Evolutionary conservation across 1,139 yeast genomes (phyloP), one percentile per base, ranked within the genome.

Genomic region (Meyerozyma athensensis): DNA sequence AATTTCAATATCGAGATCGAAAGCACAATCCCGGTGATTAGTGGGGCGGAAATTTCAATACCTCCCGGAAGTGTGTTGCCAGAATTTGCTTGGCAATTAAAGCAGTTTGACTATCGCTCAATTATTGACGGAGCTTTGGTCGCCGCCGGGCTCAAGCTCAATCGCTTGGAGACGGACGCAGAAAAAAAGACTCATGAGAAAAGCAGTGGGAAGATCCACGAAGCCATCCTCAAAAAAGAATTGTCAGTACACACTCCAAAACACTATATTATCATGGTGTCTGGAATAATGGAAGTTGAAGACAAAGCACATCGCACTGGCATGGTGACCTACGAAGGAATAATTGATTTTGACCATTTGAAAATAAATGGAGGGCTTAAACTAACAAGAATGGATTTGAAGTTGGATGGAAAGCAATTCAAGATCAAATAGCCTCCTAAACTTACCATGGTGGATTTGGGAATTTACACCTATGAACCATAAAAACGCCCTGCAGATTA

Each of bases 321-420:
- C 1, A 39, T 39, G 1, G 41, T 61, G 6, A 21, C 33, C 4
- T 65, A 62, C 44, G 37, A 41, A n/a, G 72, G 69, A 0, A 39
- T 44, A n/a, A 47, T 65, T 24, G 71, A 65, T 41, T 53, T 57
- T 35, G 58, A 59, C 42, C 71, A 65, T 39, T 40, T 59, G 28
- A 46, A 50, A 37, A 56, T 64, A 30, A 58, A 61, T 42, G 43
- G 61, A 26, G 72, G 72, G 1, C 54, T 63, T 14, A 59, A 58
- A 35, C 45, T 65, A 7, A 39, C 40, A 4, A 30, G 30, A n/a
- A 33, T 45, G 40, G 38, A 42, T 9, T 26, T 46, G 5, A 21
- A n/a, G 20, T 8, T 18, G 12, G 32, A 18, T 9, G 18, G 18
- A 10, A 28, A 28, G 20, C 19, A 17, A 12, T 28, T 17, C 20